phyloP scores from a whole-genome alignment of 805 yeast species.

The Wickerhamomyces rabaulensis region DNA sequence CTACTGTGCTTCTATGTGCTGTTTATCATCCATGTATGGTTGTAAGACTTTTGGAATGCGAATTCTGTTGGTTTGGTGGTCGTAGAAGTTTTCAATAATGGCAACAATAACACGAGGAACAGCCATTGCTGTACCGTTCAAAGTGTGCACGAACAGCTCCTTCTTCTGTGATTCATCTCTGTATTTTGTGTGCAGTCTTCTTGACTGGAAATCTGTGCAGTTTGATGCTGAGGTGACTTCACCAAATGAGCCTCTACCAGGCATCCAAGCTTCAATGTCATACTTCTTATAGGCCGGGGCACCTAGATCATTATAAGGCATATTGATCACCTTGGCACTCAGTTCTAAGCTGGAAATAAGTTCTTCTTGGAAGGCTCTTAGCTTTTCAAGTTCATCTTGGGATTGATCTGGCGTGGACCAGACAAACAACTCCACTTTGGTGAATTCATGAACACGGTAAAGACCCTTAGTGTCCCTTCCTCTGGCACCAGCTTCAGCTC shows the following conservation, averaged over 20 bases:
- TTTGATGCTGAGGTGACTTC: conserved; percentile 89
- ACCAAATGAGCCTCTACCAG: conserved; percentile 91
- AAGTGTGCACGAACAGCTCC: conserved; percentile 61
- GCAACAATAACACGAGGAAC: conserved; percentile 89
- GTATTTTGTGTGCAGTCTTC: conserved; percentile 70
- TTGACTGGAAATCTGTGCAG: conserved; percentile 85
- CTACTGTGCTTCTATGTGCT: conserved; percentile 10
- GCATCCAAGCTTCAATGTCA: conserved; percentile 98
- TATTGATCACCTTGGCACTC: conserved; percentile 72
- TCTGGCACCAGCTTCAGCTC: conserved; percentile 97
- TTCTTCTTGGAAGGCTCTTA: conserved; percentile 59
- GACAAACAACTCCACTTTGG: conserved; percentile 87
- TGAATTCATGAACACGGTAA: conserved; percentile 93
- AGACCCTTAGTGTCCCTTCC: conserved; percentile 90
- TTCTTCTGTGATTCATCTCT: conserved; percentile 29
- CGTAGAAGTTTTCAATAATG: conserved; percentile 79
- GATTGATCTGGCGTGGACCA: conserved; percentile 53
- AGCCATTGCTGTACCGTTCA: conserved; percentile 95
- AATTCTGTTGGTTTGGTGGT: conserved; percentile 48
- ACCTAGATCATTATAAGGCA: conserved; percentile 90
- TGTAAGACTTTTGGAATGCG: conserved; percentile 63
- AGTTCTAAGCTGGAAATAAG: conserved; percentile 67
- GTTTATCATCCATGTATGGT: conserved; percentile 63
- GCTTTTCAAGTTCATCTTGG: conserved; percentile 46
- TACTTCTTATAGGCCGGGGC: conserved; percentile 89